Evolutionary conservation across 345 rosid genomes (phyloP).

Genomic region (Stellera chamaejasme): DNA sequence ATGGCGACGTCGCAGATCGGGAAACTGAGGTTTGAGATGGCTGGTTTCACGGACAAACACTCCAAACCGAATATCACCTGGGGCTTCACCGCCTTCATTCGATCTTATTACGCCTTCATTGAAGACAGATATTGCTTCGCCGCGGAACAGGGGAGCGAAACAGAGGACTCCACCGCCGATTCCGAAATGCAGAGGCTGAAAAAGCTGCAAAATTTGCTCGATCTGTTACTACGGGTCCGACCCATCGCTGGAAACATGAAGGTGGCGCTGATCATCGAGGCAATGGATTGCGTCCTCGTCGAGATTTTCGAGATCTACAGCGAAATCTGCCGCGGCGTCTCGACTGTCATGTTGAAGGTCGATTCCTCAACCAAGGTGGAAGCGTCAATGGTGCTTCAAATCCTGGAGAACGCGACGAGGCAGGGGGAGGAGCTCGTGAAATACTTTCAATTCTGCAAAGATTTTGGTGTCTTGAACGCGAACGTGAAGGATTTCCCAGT

Average conservation of each 20-base stretch:
- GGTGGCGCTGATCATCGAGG: slow-evolving; percentile 42
- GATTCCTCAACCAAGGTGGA: slow-evolving; percentile 31
- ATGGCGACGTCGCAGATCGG: slow-evolving; percentile 36
- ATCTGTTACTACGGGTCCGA: slow-evolving; percentile 50
- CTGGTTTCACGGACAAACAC: slow-evolving; percentile 40
- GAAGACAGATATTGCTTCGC: slow-evolving; percentile 30
- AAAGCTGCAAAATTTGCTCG: slow-evolving; percentile 45
- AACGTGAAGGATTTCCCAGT: slow-evolving; percentile 29
- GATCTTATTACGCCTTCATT: slow-evolving; percentile 58
- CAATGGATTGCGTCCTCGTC: slow-evolving; percentile 59
- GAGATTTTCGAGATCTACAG: slow-evolving; percentile 60
- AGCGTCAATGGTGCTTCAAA: slow-evolving; percentile 39
- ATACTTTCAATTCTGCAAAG: slow-evolving; percentile 49
- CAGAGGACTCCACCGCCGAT: slow-evolving; percentile 1
- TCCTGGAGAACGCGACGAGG: slow-evolving; percentile 38
- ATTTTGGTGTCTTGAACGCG: slow-evolving; percentile 41
- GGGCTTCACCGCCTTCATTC: slow-evolving; percentile 48
- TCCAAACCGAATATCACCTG: slow-evolving; percentile 22
- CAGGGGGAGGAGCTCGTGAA: slow-evolving; percentile 37
- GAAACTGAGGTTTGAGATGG: slow-evolving; percentile 65
- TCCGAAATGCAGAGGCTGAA: slow-evolving; percentile 15
- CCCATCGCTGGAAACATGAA: slow-evolving; percentile 43
- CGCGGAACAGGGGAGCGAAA: slow-evolving; percentile 10
- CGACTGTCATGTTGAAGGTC: slow-evolving; percentile 31
- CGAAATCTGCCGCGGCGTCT: slow-evolving; percentile 47